Base-by-base conservation (phyloP, 2,329 filamentous ascomycete genomes). In the Emergomyces pasteurianus region DNA sequence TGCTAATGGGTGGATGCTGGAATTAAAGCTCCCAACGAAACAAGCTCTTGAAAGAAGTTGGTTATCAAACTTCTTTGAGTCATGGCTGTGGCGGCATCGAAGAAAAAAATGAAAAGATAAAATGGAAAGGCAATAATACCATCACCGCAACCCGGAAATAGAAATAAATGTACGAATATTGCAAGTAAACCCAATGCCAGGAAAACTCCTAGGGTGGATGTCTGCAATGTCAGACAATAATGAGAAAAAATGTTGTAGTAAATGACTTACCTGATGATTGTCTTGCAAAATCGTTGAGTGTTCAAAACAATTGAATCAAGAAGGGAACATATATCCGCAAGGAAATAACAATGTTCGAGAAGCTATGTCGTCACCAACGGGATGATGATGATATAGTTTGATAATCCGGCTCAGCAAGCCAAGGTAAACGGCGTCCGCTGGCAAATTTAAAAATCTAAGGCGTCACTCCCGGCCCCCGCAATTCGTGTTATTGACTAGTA, bases 351-450 rank as follows among this genome's bases (percentile, higher is more conserved):
- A 43, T 56, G 9, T 28, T 28, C 31, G 8, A 9, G 31, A 34
- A 50, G 43, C 26, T 50, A 58, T 58, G 57, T 58, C 57, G 43
- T 58, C 57, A 58, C 57, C 7, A 28, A 31, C 40, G 40, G 40
- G 38, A 18, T 16, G 40, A 28, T 57, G 38, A 43, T 42, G 43
- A 43, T 38, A 36, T 36, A 21, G 40, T 31, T 28, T 14, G 23
- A 58, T 26, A 40, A 50, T 58, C 42, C 31, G 42, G 42, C 28
- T 58, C 18, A 49, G 14, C 43, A 47, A 50, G 18, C 56, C 56
- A 58, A 58, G 42, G 43, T 6, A n/a, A 26, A 28, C 18, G 42
- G 57, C 28, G 14, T 58, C 57, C 43, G 26, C 23, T 28, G 16
- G 12, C 31, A 57, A 57, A 57, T 43, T 57, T 16, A 56, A 43